Percentiles rank a stretch among this genome's conserved stretches.
phyloP scores from a whole-genome alignment of 2,329 filamentous ascomycete genomes.

The Tolypocladium pustulatum region DNA sequence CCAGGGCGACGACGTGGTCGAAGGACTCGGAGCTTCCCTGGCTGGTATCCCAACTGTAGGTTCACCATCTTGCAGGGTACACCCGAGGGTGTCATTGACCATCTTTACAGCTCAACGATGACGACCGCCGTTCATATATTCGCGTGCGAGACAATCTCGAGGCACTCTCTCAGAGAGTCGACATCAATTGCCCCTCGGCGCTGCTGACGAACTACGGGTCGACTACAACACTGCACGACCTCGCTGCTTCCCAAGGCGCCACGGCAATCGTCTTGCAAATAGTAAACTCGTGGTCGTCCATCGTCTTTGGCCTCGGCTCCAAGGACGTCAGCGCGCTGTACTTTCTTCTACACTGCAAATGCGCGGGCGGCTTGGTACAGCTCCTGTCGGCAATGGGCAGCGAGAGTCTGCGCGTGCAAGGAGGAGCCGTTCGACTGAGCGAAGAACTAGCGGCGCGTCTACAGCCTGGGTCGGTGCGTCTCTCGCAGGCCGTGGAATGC shows the following conservation, averaged over 20 bases:
- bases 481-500: slow-evolving; percentile 7
- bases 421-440: slow-evolving; percentile 2
- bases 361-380: slow-evolving; percentile 10
- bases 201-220: slow-evolving; percentile 8
- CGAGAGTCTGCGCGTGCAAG: slow-evolving; percentile 1
- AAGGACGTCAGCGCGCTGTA: slow-evolving; percentile 8
- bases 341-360: slow-evolving; percentile 13
- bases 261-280: slow-evolving; percentile 5
- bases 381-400: slow-evolving; percentile 1
- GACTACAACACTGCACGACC: slow-evolving; percentile 9
- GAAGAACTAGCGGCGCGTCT: slow-evolving; percentile 7
- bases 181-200: slow-evolving; percentile 8
- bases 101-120: slow-evolving; percentile 4
- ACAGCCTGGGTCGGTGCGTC: slow-evolving; percentile 3
- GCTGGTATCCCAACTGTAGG: background rate
- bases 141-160: slow-evolving; percentile 10
- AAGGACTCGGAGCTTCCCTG: background rate
- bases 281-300: slow-evolving; percentile 12
- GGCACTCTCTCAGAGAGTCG: slow-evolving; percentile 8
- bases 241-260: slow-evolving; percentile 11
- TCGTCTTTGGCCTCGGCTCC: slow-evolving; percentile 12
- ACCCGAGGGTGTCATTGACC: background rate
- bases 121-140: slow-evolving; percentile 7
- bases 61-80: fast-evolving
- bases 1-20: background rate